Base-by-base conservation (phyloP, 1,284 basidiomycete species). In the Cryptococcus wingfieldii region DNA sequence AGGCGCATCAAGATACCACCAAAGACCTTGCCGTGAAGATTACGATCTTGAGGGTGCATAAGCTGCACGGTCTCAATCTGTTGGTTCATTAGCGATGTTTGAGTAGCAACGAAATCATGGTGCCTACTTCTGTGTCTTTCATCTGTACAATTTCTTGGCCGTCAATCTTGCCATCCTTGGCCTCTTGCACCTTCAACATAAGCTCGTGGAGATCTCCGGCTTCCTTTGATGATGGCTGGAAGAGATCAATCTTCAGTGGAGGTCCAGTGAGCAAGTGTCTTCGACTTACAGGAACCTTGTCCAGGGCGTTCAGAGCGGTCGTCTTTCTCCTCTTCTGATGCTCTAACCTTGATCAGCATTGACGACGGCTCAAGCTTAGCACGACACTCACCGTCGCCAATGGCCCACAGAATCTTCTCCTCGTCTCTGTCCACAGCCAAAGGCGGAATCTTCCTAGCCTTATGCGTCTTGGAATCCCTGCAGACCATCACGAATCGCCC, bases 21-120 rank as follows among this genome's bases (percentile, higher is more conserved):
- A 66, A 90, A 90, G 9, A 90, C 81, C 70, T 90, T 90, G 62
- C 86, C 85, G 70, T 90, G 88, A 3, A 90, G 80, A 67, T 91
- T 90, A 67, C 88, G 81, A 69, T 89, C 87, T 77, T 90, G 88
- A 0, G 89, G 88, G 69, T 89, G 89, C 87, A 90, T 90, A 51
- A 89, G 77, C 50, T 66, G 64, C 25, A 60, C 71, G 53, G 47
- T 66, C 51, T 61, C 66, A 27, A 56, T 64, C 65, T 57, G 67
- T 54, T 3, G 60, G 7, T 18, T 5, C n/a, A 42, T n/a, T 7
- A 18, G n/a, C n/a, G 6, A 14, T 19, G 46, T 28, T 28, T 10
- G 28, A 14, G 19, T 18, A 18, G 14, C 9, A 10, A 14, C 19
- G 27, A 27, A 10, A 16, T 28, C 6, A 16, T 46, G 38, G n/a